A percentile compares a stretch with the other conserved stretches of the same genome.
Conservation (phyloP, 1,284 basidiomycete genomes). For the Cutaneotrichosporon mucoides region DNA sequence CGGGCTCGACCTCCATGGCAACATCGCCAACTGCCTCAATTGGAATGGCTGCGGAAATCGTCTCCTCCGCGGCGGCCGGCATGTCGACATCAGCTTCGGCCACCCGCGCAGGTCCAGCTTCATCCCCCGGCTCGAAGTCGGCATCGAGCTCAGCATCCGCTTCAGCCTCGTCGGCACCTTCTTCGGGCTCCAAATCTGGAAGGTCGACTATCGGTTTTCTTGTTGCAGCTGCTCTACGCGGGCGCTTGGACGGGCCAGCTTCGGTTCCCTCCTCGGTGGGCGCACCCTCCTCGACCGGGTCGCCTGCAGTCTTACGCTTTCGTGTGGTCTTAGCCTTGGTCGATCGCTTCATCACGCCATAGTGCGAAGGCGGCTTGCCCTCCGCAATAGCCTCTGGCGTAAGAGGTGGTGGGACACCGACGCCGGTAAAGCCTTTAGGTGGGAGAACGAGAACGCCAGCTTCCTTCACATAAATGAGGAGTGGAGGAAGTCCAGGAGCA, state of each 20-base stretch:
- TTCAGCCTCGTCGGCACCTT: too few relatives aligned
- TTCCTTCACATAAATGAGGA: conserved; percentile 30
- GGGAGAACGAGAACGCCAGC: conserved; percentile 27
- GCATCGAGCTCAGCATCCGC: neutral
- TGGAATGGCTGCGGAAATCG: too few relatives aligned
- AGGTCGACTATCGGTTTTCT: neutral
- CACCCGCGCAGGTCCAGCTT: too few relatives aligned
- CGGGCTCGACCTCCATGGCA: neutral
- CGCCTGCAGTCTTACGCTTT: neutral
- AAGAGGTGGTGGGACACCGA: conserved; percentile 27
- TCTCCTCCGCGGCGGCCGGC: neutral
- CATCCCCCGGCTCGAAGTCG: too few relatives aligned
- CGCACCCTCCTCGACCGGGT: neutral
- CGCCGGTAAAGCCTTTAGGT: conserved; percentile 28
- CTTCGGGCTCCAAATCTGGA: neutral
- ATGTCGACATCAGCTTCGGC: neutral
- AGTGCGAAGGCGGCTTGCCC: conserved; percentile 27
- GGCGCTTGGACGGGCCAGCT: neutral
- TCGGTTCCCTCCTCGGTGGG: neutral
- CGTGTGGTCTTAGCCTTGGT: too few relatives aligned
- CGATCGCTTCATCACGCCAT: conserved; percentile 8
- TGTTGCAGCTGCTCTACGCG: neutral
- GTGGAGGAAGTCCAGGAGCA: conserved; percentile 25
- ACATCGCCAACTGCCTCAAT: neutral
- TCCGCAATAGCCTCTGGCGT: conserved; percentile 18